Conservation (phyloP, 352 stramenopile genomes). For the Globisporangium megalacanthum region DNA sequence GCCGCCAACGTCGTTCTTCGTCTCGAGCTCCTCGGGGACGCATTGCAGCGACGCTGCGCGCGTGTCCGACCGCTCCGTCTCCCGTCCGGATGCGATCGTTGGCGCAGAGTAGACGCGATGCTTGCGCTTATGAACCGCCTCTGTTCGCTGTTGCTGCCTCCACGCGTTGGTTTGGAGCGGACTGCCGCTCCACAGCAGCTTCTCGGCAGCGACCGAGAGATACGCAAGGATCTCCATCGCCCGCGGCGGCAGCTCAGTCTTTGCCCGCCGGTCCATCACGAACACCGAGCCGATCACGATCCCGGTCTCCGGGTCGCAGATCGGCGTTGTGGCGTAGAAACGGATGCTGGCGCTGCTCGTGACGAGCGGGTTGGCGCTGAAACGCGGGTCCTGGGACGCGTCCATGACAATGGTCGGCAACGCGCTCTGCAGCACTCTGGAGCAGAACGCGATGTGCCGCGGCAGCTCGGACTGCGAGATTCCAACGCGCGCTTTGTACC, state of each 20-base stretch:
- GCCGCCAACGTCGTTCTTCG: slow-evolving; percentile 21
- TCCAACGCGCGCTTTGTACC: slow-evolving; percentile 70
- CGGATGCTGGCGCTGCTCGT: slow-evolving; percentile 84
- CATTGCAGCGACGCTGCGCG: slow-evolving; percentile 36
- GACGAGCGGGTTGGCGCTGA: slow-evolving; percentile 83
- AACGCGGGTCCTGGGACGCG: slow-evolving; percentile 74
- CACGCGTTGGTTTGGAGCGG: background rate
- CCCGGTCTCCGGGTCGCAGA: slow-evolving; percentile 48
- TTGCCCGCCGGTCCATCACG: slow-evolving; percentile 65
- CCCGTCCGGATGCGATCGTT: background rate
- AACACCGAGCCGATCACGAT: slow-evolving; percentile 79
- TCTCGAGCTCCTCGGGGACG: slow-evolving; percentile 42
- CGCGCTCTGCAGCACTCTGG: slow-evolving; percentile 35
- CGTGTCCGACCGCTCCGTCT: slow-evolving; percentile 13
- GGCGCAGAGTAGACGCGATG: slow-evolving; percentile 21
- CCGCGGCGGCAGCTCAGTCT: slow-evolving; percentile 36
- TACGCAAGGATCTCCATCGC: slow-evolving; percentile 68
- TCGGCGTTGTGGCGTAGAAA: slow-evolving; percentile 88
- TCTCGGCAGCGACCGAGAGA: slow-evolving; percentile 43
- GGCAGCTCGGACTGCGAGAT: slow-evolving; percentile 58
- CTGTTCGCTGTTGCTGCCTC: background rate
- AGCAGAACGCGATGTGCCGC: slow-evolving; percentile 62
- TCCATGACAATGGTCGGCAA: slow-evolving; percentile 79
- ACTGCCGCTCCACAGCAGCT: slow-evolving; percentile 25
- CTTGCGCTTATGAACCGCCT: slow-evolving; percentile 9